phyloP scores from a whole-genome alignment of 179 eudicot species.

The Vitellaria paradoxa region DNA sequence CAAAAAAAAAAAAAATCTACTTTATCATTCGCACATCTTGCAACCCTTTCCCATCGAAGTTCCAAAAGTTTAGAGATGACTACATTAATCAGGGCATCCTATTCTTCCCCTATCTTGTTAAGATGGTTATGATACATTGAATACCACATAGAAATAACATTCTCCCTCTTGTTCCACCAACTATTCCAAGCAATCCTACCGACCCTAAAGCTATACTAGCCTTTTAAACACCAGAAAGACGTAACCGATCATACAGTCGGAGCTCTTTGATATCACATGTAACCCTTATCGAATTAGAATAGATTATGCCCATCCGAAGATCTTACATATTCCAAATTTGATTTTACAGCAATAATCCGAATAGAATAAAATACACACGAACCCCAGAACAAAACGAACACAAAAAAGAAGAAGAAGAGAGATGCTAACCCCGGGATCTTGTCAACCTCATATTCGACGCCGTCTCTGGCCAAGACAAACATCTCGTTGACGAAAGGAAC shows the following conservation, averaged over 20 bases:
- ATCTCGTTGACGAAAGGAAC: constrained; percentile 81
- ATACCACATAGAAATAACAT: background rate
- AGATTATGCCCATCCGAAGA: background rate
- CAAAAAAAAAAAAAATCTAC: background rate
- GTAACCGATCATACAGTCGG: background rate
- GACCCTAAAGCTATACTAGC: background rate
- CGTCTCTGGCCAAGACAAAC: constrained; percentile 87
- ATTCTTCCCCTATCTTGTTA: background rate
- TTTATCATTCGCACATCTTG: background rate
- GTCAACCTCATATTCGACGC: constrained; percentile 88
- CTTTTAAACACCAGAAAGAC: background rate
- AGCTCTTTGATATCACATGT: background rate
- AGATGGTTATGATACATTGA: background rate
- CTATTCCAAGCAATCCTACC: background rate
- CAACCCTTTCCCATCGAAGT: background rate
- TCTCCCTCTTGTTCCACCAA: background rate
- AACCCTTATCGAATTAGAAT: background rate
- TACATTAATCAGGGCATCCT: background rate
- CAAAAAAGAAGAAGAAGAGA: background rate
- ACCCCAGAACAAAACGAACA: background rate
- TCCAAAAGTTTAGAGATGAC: background rate
- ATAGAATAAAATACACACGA: background rate
- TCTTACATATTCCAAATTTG: background rate
- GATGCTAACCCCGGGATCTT: constrained; percentile 70
- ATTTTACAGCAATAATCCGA: background rate